Percentiles rank a stretch among this genome's conserved stretches.
Conservation (phyloP, 306 rosid species). For the Corylus avellana region DNA sequence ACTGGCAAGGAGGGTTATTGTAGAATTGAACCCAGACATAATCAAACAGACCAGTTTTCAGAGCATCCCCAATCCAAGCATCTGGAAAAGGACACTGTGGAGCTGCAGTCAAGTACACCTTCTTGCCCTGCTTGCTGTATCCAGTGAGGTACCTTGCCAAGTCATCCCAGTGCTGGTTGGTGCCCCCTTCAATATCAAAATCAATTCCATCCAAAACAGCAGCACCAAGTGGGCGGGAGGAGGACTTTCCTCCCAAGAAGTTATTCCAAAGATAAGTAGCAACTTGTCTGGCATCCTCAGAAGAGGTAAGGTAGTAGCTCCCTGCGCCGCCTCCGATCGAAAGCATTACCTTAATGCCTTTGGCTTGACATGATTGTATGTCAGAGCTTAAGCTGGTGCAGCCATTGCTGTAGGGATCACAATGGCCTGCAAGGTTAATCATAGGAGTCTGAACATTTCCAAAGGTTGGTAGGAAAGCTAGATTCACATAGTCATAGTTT, state of each 20-base stretch:
- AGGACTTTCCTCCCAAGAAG: slow-evolving; percentile 21
- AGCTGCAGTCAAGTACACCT: slow-evolving; percentile 23
- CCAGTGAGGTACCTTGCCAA: neutral
- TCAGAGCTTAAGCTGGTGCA: slow-evolving; percentile 11
- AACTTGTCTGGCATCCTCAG: slow-evolving; percentile 19
- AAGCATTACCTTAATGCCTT: slow-evolving; percentile 15
- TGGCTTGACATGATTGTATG: slow-evolving; percentile 23
- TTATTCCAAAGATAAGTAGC: slow-evolving; percentile 19
- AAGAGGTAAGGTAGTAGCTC: slow-evolving; percentile 1
- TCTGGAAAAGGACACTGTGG: slow-evolving; percentile 17
- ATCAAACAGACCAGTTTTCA: slow-evolving; percentile 22
- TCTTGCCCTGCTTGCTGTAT: slow-evolving; percentile 16
- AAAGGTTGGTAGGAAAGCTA: slow-evolving; percentile 12
- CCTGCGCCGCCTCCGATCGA: slow-evolving; percentile 22
- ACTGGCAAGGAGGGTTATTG: slow-evolving; percentile 8
- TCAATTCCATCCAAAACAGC: slow-evolving; percentile 26
- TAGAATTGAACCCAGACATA: slow-evolving; percentile 24
- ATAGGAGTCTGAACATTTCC: slow-evolving; percentile 11
- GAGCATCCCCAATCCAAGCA: neutral
- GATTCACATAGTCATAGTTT: slow-evolving; percentile 17
- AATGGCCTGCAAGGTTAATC: neutral
- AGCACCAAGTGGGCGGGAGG: slow-evolving; percentile 20
- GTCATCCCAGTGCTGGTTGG: slow-evolving; percentile 10
- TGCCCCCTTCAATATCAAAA: slow-evolving; percentile 12
- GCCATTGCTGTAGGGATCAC: neutral